Percentiles rank a stretch among this genome's conserved stretches.
phyloP scores from a whole-genome alignment of 116 monocot genomes.

The Phalaenopsis hybrid region DNA sequence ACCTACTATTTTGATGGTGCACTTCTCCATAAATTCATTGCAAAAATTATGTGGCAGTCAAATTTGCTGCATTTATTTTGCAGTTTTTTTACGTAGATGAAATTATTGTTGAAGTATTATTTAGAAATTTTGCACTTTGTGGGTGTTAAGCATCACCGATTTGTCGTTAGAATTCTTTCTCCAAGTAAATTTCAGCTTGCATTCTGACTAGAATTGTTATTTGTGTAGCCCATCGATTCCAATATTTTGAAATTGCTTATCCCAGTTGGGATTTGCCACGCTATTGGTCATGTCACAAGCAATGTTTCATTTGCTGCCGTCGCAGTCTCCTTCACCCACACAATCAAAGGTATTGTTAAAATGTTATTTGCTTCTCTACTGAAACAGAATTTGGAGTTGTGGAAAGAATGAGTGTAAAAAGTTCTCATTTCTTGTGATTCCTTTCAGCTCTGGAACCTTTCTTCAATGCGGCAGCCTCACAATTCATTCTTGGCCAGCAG shows the following conservation, averaged over 20 bases:
- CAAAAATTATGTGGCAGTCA: neutral
- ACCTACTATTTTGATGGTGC: neutral
- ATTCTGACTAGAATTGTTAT: conserved; percentile 2
- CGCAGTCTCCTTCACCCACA: conserved; percentile 97
- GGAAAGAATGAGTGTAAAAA: neutral
- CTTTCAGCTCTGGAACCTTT: conserved; percentile 90
- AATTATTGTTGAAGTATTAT: neutral
- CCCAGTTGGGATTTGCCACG: conserved; percentile 91
- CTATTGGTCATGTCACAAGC: conserved; percentile 87
- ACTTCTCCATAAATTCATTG: neutral
- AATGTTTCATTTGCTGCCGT: conserved; percentile 98
- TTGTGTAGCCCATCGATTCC: conserved; percentile 65
- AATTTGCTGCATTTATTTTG: neutral
- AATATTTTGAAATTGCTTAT: conserved; percentile 81
- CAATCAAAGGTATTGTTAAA: conserved; percentile 71
- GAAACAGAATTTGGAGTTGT: neutral
- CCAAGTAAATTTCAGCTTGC: neutral
- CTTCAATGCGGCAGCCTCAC: conserved; percentile 95
- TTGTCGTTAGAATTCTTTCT: neutral
- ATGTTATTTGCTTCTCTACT: neutral
- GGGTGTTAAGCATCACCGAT: too few species aligned
- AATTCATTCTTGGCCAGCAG: conserved; percentile 93
- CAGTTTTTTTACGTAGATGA: neutral
- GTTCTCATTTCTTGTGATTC: neutral
- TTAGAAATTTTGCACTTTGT: too few species aligned